phyloP scores from a whole-genome alignment of 345 rosid genomes.

The Syzygium grande region DNA sequence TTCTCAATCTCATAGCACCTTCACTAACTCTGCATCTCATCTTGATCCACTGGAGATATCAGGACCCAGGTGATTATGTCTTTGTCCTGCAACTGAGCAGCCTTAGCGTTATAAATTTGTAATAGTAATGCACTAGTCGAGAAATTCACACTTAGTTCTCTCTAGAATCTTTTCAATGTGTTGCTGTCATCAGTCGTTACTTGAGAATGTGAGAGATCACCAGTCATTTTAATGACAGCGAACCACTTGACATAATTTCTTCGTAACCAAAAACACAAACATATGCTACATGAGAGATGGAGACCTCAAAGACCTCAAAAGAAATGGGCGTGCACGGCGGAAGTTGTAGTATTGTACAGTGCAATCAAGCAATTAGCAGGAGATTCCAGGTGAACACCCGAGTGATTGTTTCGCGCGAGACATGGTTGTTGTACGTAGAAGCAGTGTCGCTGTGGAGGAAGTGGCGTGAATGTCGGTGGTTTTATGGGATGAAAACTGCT shows the following conservation, averaged over 20 bases:
- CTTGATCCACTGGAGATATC: background rate
- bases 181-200: background rate
- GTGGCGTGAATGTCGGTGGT: background rate
- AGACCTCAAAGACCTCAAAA: conserved; percentile 27
- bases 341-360: conserved; percentile 38
- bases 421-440: background rate
- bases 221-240: background rate
- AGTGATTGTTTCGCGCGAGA: background rate
- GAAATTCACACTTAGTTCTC: background rate
- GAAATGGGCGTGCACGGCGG: conserved; percentile 51
- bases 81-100: background rate
- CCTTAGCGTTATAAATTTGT: background rate
- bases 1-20: background rate
- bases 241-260: background rate
- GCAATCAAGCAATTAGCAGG: conserved; percentile 36
- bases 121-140: background rate
- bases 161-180: background rate
- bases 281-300: background rate
- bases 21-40: background rate
- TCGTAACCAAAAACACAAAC: background rate
- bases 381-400: background rate
- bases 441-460: background rate
- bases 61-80: background rate
- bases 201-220: background rate
- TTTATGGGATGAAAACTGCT: background rate